phyloP scores from a whole-genome alignment of 1,284 basidiomycete genomes.

The Porogramme epimiltina region DNA sequence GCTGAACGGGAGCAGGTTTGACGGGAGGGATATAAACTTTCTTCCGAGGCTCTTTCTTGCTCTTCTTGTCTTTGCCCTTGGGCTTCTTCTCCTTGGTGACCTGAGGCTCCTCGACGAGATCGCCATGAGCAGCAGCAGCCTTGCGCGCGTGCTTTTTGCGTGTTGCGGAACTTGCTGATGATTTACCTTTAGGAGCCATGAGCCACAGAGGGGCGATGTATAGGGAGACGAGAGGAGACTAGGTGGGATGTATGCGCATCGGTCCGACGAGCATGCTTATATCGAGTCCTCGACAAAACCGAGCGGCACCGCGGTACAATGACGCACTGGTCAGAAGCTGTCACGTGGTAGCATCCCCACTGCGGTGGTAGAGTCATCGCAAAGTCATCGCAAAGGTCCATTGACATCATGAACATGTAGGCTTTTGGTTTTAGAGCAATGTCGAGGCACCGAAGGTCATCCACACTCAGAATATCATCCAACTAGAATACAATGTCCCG shows the following conservation, averaged over 20 bases:
- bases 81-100: conserved; percentile 47
- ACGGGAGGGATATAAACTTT: conserved; percentile 86
- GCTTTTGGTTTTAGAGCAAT: too few species aligned
- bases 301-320: conserved; percentile 6
- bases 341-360: conserved; percentile 4
- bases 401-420: too few species aligned
- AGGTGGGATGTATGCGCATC: neutral
- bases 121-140: conserved; percentile 36
- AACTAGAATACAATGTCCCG: too few species aligned
- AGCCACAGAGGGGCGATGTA: neutral
- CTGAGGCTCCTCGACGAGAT: conserved; percentile 31
- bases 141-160: conserved; percentile 85
- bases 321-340: conserved; percentile 9
- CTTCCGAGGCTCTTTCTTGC: conserved; percentile 65
- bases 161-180: conserved; percentile 78
- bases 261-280: neutral
- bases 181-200: conserved; percentile 52
- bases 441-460: too few species aligned
- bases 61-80: conserved; percentile 56
- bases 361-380: too few species aligned
- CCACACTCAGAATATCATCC: too few species aligned
- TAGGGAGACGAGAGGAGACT: neutral
- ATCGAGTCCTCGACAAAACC: neutral
- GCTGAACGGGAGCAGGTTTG: conserved; percentile 82
- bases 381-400: too few species aligned